Evolutionary conservation across 2,329 filamentous ascomycete genomes (phyloP), one percentile per base, ranked within the genome.

Genomic region (Xylaria sp.): DNA sequence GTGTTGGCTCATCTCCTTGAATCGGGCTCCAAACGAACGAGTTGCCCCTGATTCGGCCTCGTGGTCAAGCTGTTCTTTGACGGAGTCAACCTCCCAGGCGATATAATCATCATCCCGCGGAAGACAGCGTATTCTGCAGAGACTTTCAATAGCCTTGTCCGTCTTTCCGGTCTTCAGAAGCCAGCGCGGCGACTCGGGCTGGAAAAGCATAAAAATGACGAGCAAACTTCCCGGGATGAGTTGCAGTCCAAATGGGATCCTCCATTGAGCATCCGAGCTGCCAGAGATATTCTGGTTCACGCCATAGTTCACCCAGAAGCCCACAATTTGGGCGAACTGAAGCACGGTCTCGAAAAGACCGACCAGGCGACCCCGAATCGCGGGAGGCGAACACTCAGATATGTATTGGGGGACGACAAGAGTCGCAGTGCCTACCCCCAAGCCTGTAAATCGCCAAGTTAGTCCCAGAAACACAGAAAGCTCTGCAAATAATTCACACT

Each of bases 151-250:
- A 2, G 79, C 81, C 60, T 82, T 66, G 41, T 81, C 75, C 55
- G 80, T 77, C 16, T 79, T 80, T 39, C 81, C 76, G 13, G 75
- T 74, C 59, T 45, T 43, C 3, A 85, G 82, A 7, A 86, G 74
- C 83, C 84, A 87, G 43, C 83, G 76, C 2, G 84, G 84, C 1
- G 80, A 83, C 57, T 85, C 82, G 1, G 73, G 74, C 19, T 83
- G 74, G 67, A 76, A 77, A 21, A 80, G 58, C 3, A 74, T 71
- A 9, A 77, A 77, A 9, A 77, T 61, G 42, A 82, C 73, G 19
- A 85, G 73, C 2, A 83, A 62, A 11, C 79, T 79, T 1, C 76
- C 74, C n/a, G 81, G 78, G 24, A 84, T 78, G 9, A 85, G 72
- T 58, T 85, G 82, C 11, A 84, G 66, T 18, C 74, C 78, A 13